Conservation (phyloP, 2,329 filamentous ascomycete species). For the Claviceps sp. region DNA sequence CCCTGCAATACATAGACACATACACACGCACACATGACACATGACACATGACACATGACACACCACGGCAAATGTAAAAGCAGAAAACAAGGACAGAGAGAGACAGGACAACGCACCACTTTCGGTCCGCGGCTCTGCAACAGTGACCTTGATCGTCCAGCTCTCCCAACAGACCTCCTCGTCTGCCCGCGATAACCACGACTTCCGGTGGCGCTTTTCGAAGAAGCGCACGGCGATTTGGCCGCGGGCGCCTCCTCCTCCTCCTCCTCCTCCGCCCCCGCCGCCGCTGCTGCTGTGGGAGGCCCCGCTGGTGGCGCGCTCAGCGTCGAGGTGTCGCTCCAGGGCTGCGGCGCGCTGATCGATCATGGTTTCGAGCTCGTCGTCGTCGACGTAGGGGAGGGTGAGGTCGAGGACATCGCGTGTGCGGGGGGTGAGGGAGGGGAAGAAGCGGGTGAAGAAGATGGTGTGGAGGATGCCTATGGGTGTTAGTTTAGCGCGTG, state of each 20-base stretch:
- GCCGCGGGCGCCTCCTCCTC: constrained; percentile 26
- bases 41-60: too few species aligned
- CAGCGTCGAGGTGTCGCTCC: constrained; percentile 59
- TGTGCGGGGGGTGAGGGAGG: constrained; percentile 65
- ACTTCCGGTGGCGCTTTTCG: constrained; percentile 76
- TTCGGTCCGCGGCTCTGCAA: constrained; percentile 79
- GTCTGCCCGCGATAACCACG: constrained; percentile 66
- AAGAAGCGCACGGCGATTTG: constrained; percentile 86
- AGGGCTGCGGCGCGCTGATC: constrained; percentile 73
- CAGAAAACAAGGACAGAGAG: not conserved
- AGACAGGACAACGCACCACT: constrained; percentile 46
- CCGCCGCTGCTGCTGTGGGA: constrained; percentile 10
- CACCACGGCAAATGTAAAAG: too few species aligned
- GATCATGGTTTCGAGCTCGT: constrained; percentile 85
- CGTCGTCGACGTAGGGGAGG: constrained; percentile 77
- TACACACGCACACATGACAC: too few species aligned
- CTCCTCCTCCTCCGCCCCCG: not conserved
- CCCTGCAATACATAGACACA: too few species aligned
- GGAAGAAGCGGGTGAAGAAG: constrained; percentile 98
- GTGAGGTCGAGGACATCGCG: constrained; percentile 85
- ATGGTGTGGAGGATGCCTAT: constrained; percentile 87
- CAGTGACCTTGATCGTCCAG: constrained; percentile 89
- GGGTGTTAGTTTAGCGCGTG: not conserved
- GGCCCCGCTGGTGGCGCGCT: constrained; percentile 26
- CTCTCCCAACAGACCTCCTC: constrained; percentile 96